phyloP scores from a whole-genome alignment of 2,329 filamentous ascomycete genomes.

The Aspergillus caelatus region DNA sequence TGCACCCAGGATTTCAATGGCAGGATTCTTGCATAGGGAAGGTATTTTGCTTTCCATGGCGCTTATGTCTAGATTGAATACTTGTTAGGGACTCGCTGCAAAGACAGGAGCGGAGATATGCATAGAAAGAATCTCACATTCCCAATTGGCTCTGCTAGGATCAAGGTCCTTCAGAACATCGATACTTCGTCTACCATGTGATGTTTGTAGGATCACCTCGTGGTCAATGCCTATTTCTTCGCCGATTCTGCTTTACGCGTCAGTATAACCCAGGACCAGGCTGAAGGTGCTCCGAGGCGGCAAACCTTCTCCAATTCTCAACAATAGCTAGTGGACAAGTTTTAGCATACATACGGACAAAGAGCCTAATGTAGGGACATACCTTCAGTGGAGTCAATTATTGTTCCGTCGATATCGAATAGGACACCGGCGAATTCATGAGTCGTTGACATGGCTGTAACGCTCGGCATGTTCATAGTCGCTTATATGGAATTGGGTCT shows the following conservation, averaged over 20 bases:
- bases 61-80: constrained; percentile 6
- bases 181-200: constrained; percentile 11
- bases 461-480: not conserved
- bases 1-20: constrained; percentile 7
- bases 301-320: constrained; percentile 8
- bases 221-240: constrained; percentile 7
- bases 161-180: constrained; percentile 3
- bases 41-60: constrained; percentile 8
- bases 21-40: not conserved
- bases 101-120: not conserved
- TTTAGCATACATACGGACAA: not conserved
- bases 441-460: not conserved
- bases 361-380: not conserved
- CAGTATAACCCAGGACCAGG: not conserved
- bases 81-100: not conserved
- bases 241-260: not conserved
- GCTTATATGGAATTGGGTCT: not conserved
- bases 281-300: not conserved
- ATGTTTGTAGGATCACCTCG: constrained; percentile 4
- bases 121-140: not conserved
- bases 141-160: constrained; percentile 9
- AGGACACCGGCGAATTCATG: constrained; percentile 10
- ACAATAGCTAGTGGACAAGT: constrained; percentile 1
- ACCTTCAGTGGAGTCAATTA: constrained; percentile 13
- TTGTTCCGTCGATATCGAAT: constrained; percentile 11